Base-by-base conservation (phyloP, 495 filamentous ascomycete genomes). In the Talaromyces proteolyticus region DNA sequence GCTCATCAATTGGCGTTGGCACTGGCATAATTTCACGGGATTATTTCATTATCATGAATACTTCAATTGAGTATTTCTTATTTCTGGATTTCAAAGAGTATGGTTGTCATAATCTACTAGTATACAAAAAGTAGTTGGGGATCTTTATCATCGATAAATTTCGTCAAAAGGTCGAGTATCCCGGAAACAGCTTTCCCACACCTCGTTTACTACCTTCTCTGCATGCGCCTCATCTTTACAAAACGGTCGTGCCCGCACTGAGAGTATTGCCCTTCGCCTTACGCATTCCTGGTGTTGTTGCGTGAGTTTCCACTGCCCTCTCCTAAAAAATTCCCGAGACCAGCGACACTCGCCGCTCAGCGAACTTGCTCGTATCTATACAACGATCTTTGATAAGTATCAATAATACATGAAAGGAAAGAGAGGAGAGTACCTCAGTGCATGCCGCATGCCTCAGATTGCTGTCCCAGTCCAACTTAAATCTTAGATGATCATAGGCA, bases 81-180 rank as follows among this genome's bases (percentile, higher is more conserved):
- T 34, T 34, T 34, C 29, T 14, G 29, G 14, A 14, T 34, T 34
- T 34, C 14, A 14, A 34, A 14, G 29, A 34, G 29, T 34, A 2
- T 34, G 29, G 29, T 10, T 34, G 29, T 26, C 34, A 22, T 26
- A 52, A 21, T 22, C 40, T 29, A 49, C 24, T 49, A 40, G 42
- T 20, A 22, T 53, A 51, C 52, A 55, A 49, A 26, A 34, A 42
- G 23, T 53, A 57, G 42, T 23, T 51, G 47, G 42, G 39, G 42
- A 38, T 48, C 11, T 22, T 12, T 24, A 47, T 86, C 67, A 98
- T 70, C 89, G 81, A 64, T 95, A 98, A 25, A 98, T 91, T 59
- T 95, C 91, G 66, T 96, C 89, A 67, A 98, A 98, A 8, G 93
- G 93, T 54, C 94, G 73, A 3, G 91, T 96, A 66, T 98, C 93